Conservation (phyloP, 176 grass and related monocot genomes). For the Oryza punctata region DNA sequence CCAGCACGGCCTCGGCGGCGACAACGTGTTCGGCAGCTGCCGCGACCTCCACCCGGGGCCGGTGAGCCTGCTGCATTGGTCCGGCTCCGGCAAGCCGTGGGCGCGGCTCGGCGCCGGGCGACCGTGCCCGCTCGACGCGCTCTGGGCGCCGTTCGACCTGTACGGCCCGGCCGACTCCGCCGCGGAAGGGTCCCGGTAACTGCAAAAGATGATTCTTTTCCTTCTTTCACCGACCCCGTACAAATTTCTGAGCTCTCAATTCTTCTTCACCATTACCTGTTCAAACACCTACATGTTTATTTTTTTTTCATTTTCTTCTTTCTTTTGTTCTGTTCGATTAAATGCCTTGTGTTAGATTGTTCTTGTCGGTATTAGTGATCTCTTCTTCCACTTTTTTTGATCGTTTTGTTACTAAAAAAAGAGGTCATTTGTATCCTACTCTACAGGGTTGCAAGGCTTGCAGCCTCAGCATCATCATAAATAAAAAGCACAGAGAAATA, state of each 20-base stretch:
- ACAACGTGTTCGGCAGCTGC: constrained; percentile 87
- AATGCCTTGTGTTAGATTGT: constrained; percentile 44
- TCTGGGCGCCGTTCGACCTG: constrained; percentile 90
- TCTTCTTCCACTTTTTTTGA: constrained; percentile 46
- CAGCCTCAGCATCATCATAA: constrained; percentile 32
- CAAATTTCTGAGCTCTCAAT: constrained; percentile 58
- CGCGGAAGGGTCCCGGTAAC: constrained; percentile 58
- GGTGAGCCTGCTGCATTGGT: constrained; percentile 96
- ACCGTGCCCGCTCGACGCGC: constrained; percentile 84
- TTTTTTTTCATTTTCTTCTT: neutral
- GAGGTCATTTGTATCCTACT: constrained; percentile 49
- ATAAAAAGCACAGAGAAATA: constrained; percentile 49
- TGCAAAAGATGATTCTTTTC: constrained; percentile 49
- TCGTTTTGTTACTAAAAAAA: constrained; percentile 18
- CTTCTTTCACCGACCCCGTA: constrained; percentile 51
- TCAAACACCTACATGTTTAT: constrained; percentile 53
- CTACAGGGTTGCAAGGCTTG: constrained; percentile 21
- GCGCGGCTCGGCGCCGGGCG: constrained; percentile 63
- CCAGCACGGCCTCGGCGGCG: constrained; percentile 92
- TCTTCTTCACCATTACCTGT: constrained; percentile 64
- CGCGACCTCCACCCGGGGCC: constrained; percentile 87
- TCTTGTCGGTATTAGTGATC: constrained; percentile 61
- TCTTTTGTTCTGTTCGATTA: constrained; percentile 22
- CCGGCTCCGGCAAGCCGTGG: constrained; percentile 92
- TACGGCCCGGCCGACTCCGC: constrained; percentile 53